These are phyloP conservation scores for Flueggea neowawraea DNA, from an alignment of 441 rosid genomes.

Conservation along the genomic window DNA sequence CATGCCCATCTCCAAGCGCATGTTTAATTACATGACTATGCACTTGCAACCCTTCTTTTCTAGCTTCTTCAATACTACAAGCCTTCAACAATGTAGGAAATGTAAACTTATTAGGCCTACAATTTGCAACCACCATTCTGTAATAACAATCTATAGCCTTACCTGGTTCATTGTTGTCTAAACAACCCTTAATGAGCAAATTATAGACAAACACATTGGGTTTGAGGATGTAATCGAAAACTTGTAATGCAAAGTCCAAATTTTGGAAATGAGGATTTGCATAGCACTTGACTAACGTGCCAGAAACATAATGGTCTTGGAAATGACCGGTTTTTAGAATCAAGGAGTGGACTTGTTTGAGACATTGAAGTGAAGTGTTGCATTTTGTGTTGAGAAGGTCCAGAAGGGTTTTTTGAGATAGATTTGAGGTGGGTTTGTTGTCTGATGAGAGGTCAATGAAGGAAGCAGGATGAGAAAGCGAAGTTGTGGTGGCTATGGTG, in stretches of 20 bases:
- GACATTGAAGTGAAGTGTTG: constrained; percentile 26
- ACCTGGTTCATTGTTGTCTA: constrained; percentile 27
- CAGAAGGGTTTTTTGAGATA: constrained; percentile 31
- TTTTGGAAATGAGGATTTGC: constrained; percentile 39
- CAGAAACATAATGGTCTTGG: constrained; percentile 46
- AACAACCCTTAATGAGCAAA: constrained; percentile 23
- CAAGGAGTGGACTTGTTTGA: constrained; percentile 40
- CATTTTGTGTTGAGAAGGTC: constrained; percentile 28
- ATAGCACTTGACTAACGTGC: constrained; percentile 40
- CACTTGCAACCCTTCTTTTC: constrained; percentile 32
- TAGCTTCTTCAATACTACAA: constrained; percentile 17
- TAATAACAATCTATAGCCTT: constrained; percentile 21
- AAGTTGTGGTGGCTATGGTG: constrained; percentile 19
- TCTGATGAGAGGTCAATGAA: constrained; percentile 3
- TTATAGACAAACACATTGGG: constrained; percentile 52
- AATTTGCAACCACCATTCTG: constrained; percentile 25
- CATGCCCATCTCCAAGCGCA: constrained; percentile 33
- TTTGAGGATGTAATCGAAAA: constrained; percentile 25
- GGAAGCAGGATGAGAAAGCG: constrained; percentile 21
- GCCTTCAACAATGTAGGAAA: constrained; percentile 42
- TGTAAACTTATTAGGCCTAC: constrained; percentile 44
- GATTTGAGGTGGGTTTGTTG: constrained; percentile 13
- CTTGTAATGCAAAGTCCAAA: constrained; percentile 30
- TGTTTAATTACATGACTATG: constrained; percentile 39
- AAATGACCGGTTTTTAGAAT: constrained; percentile 31